Percentiles rank a stretch among this genome's conserved stretches.
Conservation (phyloP, 257 asterid genomes). For the Petunia axillaris region DNA sequence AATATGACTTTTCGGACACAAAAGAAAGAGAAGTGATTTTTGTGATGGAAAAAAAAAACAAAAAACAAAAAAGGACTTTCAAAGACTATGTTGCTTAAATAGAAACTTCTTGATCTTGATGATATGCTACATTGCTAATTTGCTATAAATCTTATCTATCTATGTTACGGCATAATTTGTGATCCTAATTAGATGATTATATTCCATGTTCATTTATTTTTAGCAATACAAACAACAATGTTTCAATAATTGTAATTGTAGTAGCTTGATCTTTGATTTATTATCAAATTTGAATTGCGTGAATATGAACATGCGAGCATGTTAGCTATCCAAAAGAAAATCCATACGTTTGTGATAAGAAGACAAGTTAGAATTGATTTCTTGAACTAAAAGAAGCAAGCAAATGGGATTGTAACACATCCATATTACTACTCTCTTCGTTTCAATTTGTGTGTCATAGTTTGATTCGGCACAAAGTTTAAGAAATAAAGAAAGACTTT, state of each 20-base stretch:
- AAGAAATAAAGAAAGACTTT: too few species aligned
- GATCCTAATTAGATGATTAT: neutral
- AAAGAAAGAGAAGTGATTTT: too few species aligned
- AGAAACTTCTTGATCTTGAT: neutral
- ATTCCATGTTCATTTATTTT: neutral
- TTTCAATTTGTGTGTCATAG: too few species aligned
- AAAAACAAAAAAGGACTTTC: too few species aligned
- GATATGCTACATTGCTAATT: too few species aligned
- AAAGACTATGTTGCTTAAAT: neutral
- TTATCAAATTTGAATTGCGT: neutral
- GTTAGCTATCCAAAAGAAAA: slow-evolving; percentile 6
- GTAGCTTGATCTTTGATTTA: neutral
- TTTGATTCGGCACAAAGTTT: too few species aligned
- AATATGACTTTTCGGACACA: too few species aligned
- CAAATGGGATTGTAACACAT: neutral
- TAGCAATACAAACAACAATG: neutral
- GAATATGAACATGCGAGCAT: slow-evolving; percentile 11
- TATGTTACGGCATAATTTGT: neutral
- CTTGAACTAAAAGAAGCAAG: neutral
- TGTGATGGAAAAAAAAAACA: too few species aligned
- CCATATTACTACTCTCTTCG: neutral
- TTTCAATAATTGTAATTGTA: slow-evolving; percentile 8
- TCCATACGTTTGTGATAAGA: neutral
- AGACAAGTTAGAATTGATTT: slow-evolving; percentile 20
- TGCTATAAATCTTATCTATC: neutral